Conservation (phyloP, 2,329 filamentous ascomycete genomes). For the Colletotrichum zoysiae region DNA sequence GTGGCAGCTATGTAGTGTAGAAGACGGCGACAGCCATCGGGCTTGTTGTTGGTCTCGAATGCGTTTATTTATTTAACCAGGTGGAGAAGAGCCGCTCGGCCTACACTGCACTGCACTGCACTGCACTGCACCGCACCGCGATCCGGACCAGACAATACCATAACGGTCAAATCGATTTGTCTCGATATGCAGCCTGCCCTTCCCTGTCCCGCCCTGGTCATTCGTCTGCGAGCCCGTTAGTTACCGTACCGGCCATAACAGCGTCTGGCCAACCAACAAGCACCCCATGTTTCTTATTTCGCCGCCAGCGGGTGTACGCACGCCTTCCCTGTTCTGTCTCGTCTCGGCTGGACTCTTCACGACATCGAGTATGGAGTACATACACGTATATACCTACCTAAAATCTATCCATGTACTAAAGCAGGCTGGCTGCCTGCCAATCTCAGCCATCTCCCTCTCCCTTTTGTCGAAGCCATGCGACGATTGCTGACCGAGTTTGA, state of each 20-base stretch:
- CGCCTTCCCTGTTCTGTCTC: slow-evolving; percentile 19
- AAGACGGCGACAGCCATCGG: slow-evolving; percentile 25
- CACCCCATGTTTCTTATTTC: slow-evolving; percentile 33
- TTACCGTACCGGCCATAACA: slow-evolving; percentile 8
- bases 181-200: neutral
- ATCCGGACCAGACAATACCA: slow-evolving; percentile 13
- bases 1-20: no score
- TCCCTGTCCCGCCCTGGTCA: neutral
- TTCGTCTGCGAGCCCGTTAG: slow-evolving; percentile 31
- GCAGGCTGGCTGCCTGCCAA: slow-evolving; percentile 27
- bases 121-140: no score
- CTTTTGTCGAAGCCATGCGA: slow-evolving; percentile 39
- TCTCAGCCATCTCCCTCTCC: slow-evolving; percentile 32
- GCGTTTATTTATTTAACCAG: neutral
- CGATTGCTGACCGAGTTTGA: slow-evolving; percentile 33
- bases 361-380: no score
- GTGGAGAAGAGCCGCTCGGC: slow-evolving; percentile 5
- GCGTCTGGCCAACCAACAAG: slow-evolving; percentile 28
- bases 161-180: slow-evolving; percentile 24
- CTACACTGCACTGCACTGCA: no score
- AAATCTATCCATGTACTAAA: no score
- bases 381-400: no score
- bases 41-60: neutral
- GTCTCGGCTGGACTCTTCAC: slow-evolving; percentile 40
- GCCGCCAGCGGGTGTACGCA: neutral